phyloP scores from a whole-genome alignment of 306 rosid genomes.

The Corylus avellana region DNA sequence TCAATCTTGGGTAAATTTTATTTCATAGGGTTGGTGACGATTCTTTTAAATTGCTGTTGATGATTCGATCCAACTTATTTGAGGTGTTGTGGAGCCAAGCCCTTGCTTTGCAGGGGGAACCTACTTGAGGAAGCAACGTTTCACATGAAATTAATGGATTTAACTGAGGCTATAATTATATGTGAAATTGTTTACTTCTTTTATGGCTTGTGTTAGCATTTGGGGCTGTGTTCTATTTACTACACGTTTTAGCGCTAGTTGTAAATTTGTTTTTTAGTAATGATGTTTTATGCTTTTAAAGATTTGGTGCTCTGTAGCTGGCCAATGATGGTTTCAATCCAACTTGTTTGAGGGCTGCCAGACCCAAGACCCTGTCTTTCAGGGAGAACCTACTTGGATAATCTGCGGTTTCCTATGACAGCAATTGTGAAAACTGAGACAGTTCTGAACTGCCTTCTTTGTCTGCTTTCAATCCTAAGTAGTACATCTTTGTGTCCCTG shows the following conservation, averaged over 20 bases:
- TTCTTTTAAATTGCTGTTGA: conserved; percentile 26
- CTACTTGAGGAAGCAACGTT: conserved; percentile 68
- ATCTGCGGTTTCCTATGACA: conserved; percentile 46
- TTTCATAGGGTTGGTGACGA: not conserved
- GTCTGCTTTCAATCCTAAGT: too few relatives aligned
- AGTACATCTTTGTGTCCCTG: too few relatives aligned
- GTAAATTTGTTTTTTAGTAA: too few relatives aligned
- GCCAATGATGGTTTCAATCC: conserved; percentile 51
- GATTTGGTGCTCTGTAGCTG: not conserved
- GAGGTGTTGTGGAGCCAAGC: conserved; percentile 63
- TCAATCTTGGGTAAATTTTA: not conserved
- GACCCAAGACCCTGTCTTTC: conserved; percentile 38
- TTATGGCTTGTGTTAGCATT: too few relatives aligned
- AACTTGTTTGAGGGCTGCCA: conserved; percentile 45
- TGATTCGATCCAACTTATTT: conserved; percentile 42
- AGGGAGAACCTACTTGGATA: conserved; percentile 53
- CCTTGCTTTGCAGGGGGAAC: conserved; percentile 78
- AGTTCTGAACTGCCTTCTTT: not conserved
- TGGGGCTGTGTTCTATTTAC: too few relatives aligned
- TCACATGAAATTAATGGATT: conserved; percentile 49
- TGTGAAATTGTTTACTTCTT: not conserved
- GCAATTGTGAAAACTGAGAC: conserved; percentile 34
- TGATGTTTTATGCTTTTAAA: not conserved
- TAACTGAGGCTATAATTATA: conserved; percentile 31
- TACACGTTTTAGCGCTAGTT: too few relatives aligned